Evolutionary conservation across 1,284 basidiomycete genomes (phyloP), one percentile per base, ranked within the genome.

Genomic region (Cutaneotrichosporon sp.): DNA sequence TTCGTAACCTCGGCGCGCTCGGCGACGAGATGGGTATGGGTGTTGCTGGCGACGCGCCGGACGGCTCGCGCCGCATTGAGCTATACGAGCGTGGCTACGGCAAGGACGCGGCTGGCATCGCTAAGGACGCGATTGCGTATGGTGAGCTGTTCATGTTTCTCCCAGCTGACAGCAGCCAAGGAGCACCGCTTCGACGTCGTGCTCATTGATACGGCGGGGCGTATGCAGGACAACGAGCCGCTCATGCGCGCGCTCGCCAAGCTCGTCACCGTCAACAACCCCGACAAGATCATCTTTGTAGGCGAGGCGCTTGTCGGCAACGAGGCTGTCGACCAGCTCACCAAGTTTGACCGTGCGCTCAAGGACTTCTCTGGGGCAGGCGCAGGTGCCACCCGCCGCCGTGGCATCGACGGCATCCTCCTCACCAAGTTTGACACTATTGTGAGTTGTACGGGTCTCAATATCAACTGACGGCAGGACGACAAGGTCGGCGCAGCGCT

Each of bases 151-250:
- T 13, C 26, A 32, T 22, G n/a, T 11, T 46, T 34, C 14, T 2
- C 0, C 16, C 2, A n/a, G 36, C 58, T 60, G 50, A 60, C 58
- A 42, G 1, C 74, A 95, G 92, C 87, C 40, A 89, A 88, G 70
- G 90, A 93, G 69, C 88, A 90, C 68, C 86, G 88, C 65, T 97
- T 95, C 76, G 94, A 97, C 76, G 92, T 97, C 22, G 93, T 98
- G 8, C 83, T 98, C 49, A 91, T 97, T 73, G 94, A 98, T 79
- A 97, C 95, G 1, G 95, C 95, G n/a, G 95, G 94, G 1, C 86
- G 94, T 62, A 97, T 97, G 95, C 95, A 98, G 80, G 94, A 97
- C 80, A 98, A 97, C 76, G 94, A 97, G 88, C 95, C 94, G 1
- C 82, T 98, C 63, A 98, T 98, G 94, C 87, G 92, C n/a, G 94